Evolutionary conservation across 306 rosid genomes (phyloP).

Genomic region (Casuarina cunninghamiana): DNA sequence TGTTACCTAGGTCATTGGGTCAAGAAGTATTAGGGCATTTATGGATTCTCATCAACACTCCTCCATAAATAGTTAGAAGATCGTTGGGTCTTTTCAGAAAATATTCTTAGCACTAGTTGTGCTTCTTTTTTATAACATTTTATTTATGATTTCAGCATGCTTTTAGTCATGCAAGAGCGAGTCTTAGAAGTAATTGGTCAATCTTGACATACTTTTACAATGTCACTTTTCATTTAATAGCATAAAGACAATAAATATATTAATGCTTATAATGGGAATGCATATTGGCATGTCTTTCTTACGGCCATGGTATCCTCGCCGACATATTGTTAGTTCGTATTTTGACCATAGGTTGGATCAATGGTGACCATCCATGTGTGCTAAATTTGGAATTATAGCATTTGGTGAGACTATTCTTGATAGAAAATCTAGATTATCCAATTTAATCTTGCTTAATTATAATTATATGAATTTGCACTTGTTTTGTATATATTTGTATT

Average conservation of each 20-base stretch:
- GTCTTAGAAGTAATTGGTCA: too few relatives aligned
- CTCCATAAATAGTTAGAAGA: too few relatives aligned
- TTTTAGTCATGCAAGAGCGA: too few relatives aligned
- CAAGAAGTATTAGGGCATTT: too few relatives aligned
- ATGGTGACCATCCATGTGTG: background rate
- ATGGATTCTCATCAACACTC: too few relatives aligned
- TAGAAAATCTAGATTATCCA: background rate
- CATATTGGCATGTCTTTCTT: background rate
- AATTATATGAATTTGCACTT: background rate
- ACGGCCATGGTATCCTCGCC: constrained; percentile 79
- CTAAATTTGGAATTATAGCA: background rate
- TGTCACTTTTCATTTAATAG: constrained; percentile 7
- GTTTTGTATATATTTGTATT: background rate
- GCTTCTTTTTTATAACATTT: too few relatives aligned
- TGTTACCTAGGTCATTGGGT: too few relatives aligned
- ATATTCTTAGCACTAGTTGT: too few relatives aligned
- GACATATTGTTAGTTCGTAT: constrained; percentile 82
- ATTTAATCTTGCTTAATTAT: too few relatives aligned
- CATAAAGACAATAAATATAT: background rate
- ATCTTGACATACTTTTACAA: background rate
- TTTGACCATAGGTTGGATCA: constrained; percentile 48
- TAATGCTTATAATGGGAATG: background rate
- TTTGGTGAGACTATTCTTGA: background rate
- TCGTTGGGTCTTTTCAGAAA: too few relatives aligned
- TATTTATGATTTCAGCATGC: too few relatives aligned